Evolutionary conservation across 2,329 filamentous ascomycete species (phyloP).

Genomic region (Paraphaeosphaeria minitans): DNA sequence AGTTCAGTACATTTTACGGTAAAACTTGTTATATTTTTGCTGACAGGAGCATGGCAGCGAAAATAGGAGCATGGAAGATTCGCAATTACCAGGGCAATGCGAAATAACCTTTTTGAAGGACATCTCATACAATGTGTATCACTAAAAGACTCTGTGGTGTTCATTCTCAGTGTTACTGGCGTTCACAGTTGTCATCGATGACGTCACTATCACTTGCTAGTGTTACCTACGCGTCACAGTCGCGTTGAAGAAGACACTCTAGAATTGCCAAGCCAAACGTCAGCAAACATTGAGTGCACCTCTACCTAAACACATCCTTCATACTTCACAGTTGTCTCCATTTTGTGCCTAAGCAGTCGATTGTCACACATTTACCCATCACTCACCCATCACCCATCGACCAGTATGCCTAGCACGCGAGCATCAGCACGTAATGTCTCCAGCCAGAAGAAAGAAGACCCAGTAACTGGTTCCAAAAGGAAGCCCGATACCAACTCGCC

Average conservation of each 20-base stretch:
- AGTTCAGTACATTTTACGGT: no score
- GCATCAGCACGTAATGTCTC: conserved; percentile 31
- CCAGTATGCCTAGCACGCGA: conserved; percentile 36
- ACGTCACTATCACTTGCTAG: conserved; percentile 8
- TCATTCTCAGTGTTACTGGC: neutral
- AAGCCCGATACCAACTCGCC: conserved; percentile 47
- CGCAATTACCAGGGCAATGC: neutral
- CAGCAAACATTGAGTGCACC: neutral
- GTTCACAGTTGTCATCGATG: conserved; percentile 1
- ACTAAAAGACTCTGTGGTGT: neutral
- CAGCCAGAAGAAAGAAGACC: conserved; percentile 33
- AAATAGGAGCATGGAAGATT: neutral
- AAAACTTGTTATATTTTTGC: no score
- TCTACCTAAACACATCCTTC: neutral
- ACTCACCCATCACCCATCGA: neutral
- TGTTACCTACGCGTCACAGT: conserved; percentile 7
- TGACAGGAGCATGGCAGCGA: neutral
- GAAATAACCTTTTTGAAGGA: neutral
- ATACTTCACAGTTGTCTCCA: neutral
- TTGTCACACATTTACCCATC: neutral
- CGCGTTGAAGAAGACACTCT: conserved; percentile 7
- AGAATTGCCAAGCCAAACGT: neutral
- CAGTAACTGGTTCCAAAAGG: conserved; percentile 47
- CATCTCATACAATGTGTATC: neutral
- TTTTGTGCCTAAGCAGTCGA: neutral